These are phyloP conservation scores for Leptographium lundbergii DNA, from an alignment of 2,329 filamentous ascomycete genomes.

Conservation along the genomic window DNA sequence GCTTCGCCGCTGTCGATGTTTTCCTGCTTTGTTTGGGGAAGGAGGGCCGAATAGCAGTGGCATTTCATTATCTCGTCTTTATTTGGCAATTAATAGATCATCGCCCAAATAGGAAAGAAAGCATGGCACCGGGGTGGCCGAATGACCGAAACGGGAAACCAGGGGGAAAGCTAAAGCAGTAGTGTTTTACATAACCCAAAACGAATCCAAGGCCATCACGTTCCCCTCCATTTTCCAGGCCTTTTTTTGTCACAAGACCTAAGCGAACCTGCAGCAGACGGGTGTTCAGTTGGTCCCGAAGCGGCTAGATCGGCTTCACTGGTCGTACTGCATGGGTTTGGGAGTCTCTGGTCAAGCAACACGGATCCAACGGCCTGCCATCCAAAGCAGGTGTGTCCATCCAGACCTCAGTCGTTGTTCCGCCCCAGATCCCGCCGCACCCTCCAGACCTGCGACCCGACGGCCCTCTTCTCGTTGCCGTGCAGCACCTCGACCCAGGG, in stretches of 20 bases:
- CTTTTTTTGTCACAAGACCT: too few relatives aligned
- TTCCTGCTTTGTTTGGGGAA: neutral
- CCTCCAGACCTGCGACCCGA: slow-evolving; percentile 49
- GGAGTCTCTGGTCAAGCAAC: too few relatives aligned
- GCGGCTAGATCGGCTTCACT: too few relatives aligned
- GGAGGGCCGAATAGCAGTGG: neutral
- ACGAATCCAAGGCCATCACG: too few relatives aligned
- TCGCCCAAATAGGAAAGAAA: neutral
- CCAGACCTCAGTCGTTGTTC: neutral
- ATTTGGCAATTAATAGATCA: too few relatives aligned
- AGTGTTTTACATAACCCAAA: too few relatives aligned
- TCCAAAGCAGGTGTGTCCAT: too few relatives aligned
- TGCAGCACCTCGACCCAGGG: slow-evolving; percentile 41
- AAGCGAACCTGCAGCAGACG: too few relatives aligned
- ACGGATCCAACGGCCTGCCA: too few relatives aligned
- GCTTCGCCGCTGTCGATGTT: neutral
- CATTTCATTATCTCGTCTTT: neutral
- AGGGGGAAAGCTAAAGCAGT: neutral
- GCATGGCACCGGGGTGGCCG: neutral
- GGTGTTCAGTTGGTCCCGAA: too few relatives aligned
- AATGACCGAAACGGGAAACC: neutral
- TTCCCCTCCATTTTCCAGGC: too few relatives aligned
- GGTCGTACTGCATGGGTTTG: too few relatives aligned
- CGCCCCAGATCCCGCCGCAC: slow-evolving; percentile 49
- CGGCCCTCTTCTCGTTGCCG: slow-evolving; percentile 40